Conservation (phyloP, 495 filamentous ascomycete genomes). For the Stereocaulon alpinum region DNA sequence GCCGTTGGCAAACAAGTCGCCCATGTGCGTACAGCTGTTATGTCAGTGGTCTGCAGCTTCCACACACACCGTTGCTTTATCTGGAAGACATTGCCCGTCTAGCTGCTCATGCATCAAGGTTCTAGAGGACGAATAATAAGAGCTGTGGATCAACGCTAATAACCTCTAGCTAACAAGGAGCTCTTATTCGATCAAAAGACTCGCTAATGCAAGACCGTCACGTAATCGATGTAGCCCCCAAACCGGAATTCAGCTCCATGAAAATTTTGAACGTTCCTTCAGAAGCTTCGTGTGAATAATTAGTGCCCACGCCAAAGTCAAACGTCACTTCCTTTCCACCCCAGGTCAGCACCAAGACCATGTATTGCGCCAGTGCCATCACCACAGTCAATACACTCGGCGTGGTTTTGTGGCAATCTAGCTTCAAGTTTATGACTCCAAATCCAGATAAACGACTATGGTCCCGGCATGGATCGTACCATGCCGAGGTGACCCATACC, state of each 20-base stretch:
- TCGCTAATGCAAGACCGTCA: neutral
- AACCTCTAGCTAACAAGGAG: neutral
- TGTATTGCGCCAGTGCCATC: neutral
- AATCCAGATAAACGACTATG: neutral
- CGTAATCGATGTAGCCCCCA: neutral
- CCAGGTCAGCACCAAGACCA: conserved; percentile 1
- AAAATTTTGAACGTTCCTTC: neutral
- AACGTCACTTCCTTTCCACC: neutral
- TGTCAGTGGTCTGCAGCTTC: neutral
- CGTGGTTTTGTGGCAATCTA: neutral
- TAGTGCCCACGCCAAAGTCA: neutral
- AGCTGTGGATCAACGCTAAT: neutral
- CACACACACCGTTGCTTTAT: neutral
- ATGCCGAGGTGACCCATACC: neutral
- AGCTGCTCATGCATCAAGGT: neutral
- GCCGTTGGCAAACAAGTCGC: neutral
- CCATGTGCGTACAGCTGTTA: neutral
- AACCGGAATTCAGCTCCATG: neutral
- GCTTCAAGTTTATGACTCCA: neutral
- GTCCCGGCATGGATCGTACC: neutral
- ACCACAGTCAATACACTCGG: conserved; percentile 3
- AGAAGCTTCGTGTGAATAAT: neutral
- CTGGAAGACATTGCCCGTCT: neutral
- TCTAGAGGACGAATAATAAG: neutral
- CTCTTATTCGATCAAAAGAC: neutral